phyloP scores from a whole-genome alignment of 169 alveolate species.

The Babesia ovata region DNA sequence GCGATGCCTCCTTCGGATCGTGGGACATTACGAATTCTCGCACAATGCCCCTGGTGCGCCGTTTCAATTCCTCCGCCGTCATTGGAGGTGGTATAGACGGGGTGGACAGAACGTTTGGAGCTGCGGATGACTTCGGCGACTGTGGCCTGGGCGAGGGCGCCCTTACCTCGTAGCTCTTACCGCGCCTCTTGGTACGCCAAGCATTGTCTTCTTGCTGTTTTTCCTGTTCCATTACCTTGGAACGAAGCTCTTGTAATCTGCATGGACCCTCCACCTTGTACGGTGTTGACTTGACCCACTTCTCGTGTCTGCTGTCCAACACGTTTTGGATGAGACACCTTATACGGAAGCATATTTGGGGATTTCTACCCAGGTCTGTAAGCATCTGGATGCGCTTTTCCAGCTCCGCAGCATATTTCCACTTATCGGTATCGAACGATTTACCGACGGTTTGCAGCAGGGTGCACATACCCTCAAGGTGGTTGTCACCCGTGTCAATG shows the following conservation, averaged over 20 bases:
- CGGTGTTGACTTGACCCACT: slow-evolving; percentile 78
- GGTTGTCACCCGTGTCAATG: slow-evolving; percentile 79
- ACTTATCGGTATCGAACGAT: slow-evolving; percentile 76
- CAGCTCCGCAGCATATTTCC: slow-evolving; percentile 77
- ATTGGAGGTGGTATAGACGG: not conserved
- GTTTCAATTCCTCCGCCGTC: slow-evolving; percentile 44
- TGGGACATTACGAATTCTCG: slow-evolving; percentile 54
- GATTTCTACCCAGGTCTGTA: slow-evolving; percentile 77
- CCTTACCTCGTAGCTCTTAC: not conserved
- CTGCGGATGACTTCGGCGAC: not conserved
- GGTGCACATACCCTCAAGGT: slow-evolving; percentile 84
- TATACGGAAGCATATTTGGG: slow-evolving; percentile 78
- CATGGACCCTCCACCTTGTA: slow-evolving; percentile 63
- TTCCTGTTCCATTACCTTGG: slow-evolving; percentile 47
- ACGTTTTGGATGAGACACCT: slow-evolving; percentile 84
- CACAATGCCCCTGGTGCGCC: slow-evolving; percentile 50
- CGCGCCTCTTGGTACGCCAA: slow-evolving; percentile 19
- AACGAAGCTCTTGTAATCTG: slow-evolving; percentile 61
- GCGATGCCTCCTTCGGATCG: slow-evolving; percentile 55
- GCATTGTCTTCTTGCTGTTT: slow-evolving; percentile 32
- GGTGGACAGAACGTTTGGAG: slow-evolving; percentile 33
- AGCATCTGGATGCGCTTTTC: slow-evolving; percentile 74
- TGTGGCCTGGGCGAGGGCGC: not conserved
- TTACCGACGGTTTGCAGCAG: slow-evolving; percentile 84
- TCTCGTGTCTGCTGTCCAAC: slow-evolving; percentile 81